phyloP scores from a whole-genome alignment of 1,139 yeast species.

The Hyphopichia buzzinii region DNA sequence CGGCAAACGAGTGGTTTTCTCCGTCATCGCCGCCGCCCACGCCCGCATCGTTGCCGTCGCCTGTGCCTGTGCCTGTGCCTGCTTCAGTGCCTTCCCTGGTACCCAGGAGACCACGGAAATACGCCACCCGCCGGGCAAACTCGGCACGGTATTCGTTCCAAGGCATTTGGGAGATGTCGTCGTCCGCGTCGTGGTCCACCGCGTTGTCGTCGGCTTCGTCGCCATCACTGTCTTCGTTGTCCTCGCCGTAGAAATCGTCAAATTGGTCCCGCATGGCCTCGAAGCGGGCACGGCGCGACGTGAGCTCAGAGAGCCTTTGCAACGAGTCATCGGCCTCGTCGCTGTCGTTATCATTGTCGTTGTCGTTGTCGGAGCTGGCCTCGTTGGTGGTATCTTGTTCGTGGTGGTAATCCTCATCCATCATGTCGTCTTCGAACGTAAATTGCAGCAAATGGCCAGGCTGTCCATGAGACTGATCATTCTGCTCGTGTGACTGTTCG shows the following conservation, averaged over 20 bases:
- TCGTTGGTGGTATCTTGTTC: not conserved
- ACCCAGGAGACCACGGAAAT: not conserved
- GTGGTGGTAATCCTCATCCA: not conserved
- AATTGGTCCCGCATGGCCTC: not conserved
- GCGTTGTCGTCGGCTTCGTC: constrained; percentile 9
- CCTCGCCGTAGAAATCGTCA: constrained; percentile 9
- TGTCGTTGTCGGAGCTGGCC: constrained; percentile 8
- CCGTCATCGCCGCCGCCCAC: constrained; percentile 13
- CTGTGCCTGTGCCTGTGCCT: not conserved
- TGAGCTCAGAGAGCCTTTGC: constrained; percentile 15
- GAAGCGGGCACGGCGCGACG: constrained; percentile 3
- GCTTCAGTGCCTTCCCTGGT: no score
- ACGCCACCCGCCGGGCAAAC: not conserved
- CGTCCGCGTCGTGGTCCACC: constrained; percentile 5
- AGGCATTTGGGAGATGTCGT: constrained; percentile 17
- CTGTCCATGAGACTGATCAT: no score
- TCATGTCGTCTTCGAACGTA: constrained; percentile 1
- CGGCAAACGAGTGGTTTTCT: constrained; percentile 27
- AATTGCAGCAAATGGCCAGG: no score
- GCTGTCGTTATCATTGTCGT: constrained; percentile 10
- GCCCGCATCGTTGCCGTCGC: constrained; percentile 15
- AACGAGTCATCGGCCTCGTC: constrained; percentile 24
- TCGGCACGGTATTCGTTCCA: constrained; percentile 20
- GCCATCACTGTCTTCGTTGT: constrained; percentile 5
- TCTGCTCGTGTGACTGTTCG: no score